Evolutionary conservation across 352 stramenopile species (phyloP), one percentile per base, ranked within the genome.

Genomic region (Globisporangium acanthophoron): DNA sequence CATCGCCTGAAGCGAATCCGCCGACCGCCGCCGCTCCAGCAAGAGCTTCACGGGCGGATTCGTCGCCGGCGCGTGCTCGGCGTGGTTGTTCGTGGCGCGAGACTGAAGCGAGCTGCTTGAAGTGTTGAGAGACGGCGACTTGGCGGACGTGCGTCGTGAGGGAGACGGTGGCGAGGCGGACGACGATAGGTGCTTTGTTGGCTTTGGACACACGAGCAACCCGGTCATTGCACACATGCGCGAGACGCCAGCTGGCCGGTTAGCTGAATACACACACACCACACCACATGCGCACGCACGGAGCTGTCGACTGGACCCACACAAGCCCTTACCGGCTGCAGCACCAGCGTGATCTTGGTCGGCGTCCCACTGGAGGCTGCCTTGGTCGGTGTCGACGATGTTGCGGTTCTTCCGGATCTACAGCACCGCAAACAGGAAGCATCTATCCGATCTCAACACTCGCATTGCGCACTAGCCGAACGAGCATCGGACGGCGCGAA

Each of bases 1-100:
- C 11, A 21, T 46, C 33, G 54, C 20, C 54, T 51, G n/a, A 9
- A 67, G 43, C 11, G 60, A 47, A 46, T 74, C 69, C 3, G 51
- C 51, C 0, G 65, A 60, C 31, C 80, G 71, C 3, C 76, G 66
- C 11, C 78, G 74, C 46, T 78, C 68, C 33, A 87, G 69, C 46
- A 88, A 60, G 62, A 88, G 61, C 64, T 87, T 90, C 41, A 84
- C 73, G 0, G 78, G 78, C 8, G 80, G 78, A 35, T 88, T 88
- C 29, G 74, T 87, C 9, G 62, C 56, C n/a, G 61, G 51, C 16
- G 21, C 40, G n/a, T 56, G 48, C 9, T 37, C 37, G 39, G 18
- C 3, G 58, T 60, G 40, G 37, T 56, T 65, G 52, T 48, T 59
- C 13, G 29, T 18, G 13, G 43, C 43, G 43, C 43, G 43, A 29